phyloP scores from a whole-genome alignment of 768 basidiomycete species.

The Heimioporus sp. region DNA sequence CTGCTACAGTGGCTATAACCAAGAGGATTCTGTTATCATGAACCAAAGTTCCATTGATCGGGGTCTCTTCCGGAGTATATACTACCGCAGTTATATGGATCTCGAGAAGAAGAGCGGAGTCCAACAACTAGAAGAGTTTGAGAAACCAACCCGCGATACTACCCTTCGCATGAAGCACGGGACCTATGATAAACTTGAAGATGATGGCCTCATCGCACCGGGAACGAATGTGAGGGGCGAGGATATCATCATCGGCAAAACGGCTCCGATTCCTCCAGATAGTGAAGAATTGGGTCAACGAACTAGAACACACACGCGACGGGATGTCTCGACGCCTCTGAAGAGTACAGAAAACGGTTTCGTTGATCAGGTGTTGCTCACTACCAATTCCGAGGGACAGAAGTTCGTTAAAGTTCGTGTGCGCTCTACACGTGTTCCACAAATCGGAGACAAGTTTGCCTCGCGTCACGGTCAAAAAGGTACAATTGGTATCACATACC shows the following conservation, averaged over 20 bases:
- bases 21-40: slow-evolving; percentile 99
- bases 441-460: slow-evolving; percentile 99
- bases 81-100: slow-evolving; percentile 98
- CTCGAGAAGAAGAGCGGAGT: slow-evolving; percentile 95
- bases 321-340: slow-evolving; percentile 95
- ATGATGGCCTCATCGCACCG: slow-evolving; percentile 93
- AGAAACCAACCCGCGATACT: slow-evolving; percentile 90
- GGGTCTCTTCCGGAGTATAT: slow-evolving; percentile 97
- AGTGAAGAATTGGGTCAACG: slow-evolving; percentile 97
- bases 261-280: slow-evolving; percentile 93
- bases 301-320: slow-evolving; percentile 87
- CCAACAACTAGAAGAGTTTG: slow-evolving; percentile 91
- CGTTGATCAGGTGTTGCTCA: slow-evolving; percentile 95
- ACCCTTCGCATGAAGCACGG: slow-evolving; percentile 98
- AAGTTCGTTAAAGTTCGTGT: slow-evolving; percentile 99
- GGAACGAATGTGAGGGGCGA: slow-evolving; percentile 94
- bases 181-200: slow-evolving; percentile 97
- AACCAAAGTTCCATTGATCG: slow-evolving; percentile 98
- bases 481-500: slow-evolving; percentile 98
- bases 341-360: slow-evolving; percentile 98
- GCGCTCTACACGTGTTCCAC: slow-evolving; percentile 92
- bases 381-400: slow-evolving; percentile 92
- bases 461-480: slow-evolving; percentile 99
- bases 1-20: slow-evolving; percentile 99
- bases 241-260: slow-evolving; percentile 99